Base-by-base conservation (phyloP, 1,284 basidiomycete species). In the Fomitopsis pinicola region DNA sequence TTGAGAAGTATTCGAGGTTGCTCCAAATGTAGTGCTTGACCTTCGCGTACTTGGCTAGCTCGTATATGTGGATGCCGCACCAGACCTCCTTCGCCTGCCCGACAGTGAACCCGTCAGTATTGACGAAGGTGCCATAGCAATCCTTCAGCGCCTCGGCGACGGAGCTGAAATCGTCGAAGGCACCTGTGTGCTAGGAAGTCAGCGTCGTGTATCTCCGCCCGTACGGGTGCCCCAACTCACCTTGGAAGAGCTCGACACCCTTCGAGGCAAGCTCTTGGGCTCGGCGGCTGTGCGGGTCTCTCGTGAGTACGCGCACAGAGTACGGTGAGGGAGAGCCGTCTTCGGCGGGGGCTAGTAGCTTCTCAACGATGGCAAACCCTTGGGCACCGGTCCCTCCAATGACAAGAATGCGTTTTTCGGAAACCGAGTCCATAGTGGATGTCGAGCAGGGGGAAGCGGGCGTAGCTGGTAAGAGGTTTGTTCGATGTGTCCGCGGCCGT, bases 371-470 rank as follows among this genome's bases (percentile, higher is more conserved):
- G 26, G 77, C 75, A 40, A 78, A 67, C 17, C 82, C 82, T 62
- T 83, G 82, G 3, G 77, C 79, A 52, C 82, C 81, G 33, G 82
- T 83, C 2, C 78, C 82, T 42, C 82, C 81, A 46, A 83, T 75
- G 60, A 83, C 80, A 59, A 82, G 76, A 63, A 84, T 80, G 64
- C 78, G 65, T 68, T 81, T 80, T 65, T 72, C 68, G 44, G 30
- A 17, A 7, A 17, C 15, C n/a, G 38, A 46, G n/a, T 3, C 8
- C 44, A 46, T 46, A 33, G 30, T 33, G 30, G 30, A 33, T 33
- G 30, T 33, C 30, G 4, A 33, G 8, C 8, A 33, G 38, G 14
- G 38, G 1, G 14, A 40, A 3, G 3, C 38, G 9, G 38, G 7
- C 14, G 38, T 40, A 40, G 12, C 38, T 40, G 12, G 38, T 10